phyloP scores from a whole-genome alignment of 2,329 filamentous ascomycete species.

The Fusarium chuoi region DNA sequence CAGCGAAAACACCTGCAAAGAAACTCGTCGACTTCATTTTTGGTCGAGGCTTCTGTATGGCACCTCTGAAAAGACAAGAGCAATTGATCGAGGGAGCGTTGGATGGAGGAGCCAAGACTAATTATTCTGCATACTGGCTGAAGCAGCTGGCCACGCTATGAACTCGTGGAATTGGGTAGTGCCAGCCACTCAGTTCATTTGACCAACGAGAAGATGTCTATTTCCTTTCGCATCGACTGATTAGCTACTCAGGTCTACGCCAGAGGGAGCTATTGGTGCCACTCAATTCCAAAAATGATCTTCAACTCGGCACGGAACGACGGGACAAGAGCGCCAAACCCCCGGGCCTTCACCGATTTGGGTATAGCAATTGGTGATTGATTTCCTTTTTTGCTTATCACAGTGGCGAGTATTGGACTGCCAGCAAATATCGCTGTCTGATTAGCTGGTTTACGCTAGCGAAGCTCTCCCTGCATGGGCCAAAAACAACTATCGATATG shows the following conservation, averaged over 20 bases:
- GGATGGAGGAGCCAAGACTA: background rate
- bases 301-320: background rate
- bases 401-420: background rate
- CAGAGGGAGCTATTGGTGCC: background rate
- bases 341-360: background rate
- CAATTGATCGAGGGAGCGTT: background rate
- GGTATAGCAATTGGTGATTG: no score
- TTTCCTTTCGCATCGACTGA: accelerated
- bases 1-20: background rate
- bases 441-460: background rate
- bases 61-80: accelerated
- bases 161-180: background rate
- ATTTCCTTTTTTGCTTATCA: accelerated
- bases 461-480: background rate
- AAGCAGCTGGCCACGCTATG: background rate
- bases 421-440: accelerated
- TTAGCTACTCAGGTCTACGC: background rate
- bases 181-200: background rate
- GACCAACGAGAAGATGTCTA: background rate
- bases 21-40: accelerated
- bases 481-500: background rate
- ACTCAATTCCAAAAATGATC: background rate
- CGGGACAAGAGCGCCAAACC: background rate
- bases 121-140: background rate
- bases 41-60: accelerated